Evolutionary conservation across 2,329 filamentous ascomycete species (phyloP).

Genomic region (Ceratocystis papillata): DNA sequence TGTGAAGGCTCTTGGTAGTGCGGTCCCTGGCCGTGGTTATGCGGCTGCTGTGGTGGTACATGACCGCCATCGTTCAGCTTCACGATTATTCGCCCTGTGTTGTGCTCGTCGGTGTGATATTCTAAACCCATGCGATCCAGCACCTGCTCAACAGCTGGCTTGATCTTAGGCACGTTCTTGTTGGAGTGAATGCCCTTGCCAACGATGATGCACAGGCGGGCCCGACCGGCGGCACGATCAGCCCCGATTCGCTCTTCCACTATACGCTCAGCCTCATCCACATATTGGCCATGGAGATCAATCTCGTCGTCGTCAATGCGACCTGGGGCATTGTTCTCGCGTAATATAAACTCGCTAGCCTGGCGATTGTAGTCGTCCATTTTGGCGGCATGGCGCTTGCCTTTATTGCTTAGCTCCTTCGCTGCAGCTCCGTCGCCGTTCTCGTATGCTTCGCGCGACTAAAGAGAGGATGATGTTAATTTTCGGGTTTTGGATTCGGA

Average conservation of each 20-base stretch:
- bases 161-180: slow-evolving; percentile 82
- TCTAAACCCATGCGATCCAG: slow-evolving; percentile 73
- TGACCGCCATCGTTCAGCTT: slow-evolving; percentile 65
- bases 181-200: slow-evolving; percentile 85
- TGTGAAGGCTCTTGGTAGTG: slow-evolving; percentile 8
- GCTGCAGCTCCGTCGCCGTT: slow-evolving; percentile 73
- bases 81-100: slow-evolving; percentile 80
- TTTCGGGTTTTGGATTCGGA: not conserved
- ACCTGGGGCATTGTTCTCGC: slow-evolving; percentile 75
- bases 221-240: slow-evolving; percentile 61
- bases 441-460: slow-evolving; percentile 71
- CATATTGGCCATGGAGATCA: slow-evolving; percentile 87
- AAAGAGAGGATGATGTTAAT: slow-evolving; percentile 8
- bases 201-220: slow-evolving; percentile 86
- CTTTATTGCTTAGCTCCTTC: slow-evolving; percentile 72
- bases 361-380: slow-evolving; percentile 87
- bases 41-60: slow-evolving; percentile 38
- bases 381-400: slow-evolving; percentile 69
- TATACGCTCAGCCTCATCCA: slow-evolving; percentile 82
- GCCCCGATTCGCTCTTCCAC: slow-evolving; percentile 74
- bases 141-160: slow-evolving; percentile 82
- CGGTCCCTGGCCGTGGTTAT: slow-evolving; percentile 27
- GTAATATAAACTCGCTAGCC: slow-evolving; percentile 88
- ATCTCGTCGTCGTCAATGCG: slow-evolving; percentile 72
- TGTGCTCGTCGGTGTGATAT: slow-evolving; percentile 68